Evolutionary conservation across 805 yeast species (phyloP).

Genomic region (Saccharomycopsis javanensis): DNA sequence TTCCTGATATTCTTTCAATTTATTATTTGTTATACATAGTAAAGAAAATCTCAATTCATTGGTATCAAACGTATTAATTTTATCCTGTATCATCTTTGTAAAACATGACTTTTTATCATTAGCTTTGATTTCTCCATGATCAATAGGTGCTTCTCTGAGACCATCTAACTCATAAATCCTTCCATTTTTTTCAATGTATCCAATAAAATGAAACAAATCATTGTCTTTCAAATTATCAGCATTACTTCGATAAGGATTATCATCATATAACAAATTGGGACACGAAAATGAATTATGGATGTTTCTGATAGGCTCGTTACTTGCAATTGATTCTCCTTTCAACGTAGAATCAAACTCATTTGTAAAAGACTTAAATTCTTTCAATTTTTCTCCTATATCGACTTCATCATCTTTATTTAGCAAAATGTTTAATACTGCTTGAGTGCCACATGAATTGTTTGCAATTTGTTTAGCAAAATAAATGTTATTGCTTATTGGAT

Average conservation of each 20-base stretch:
- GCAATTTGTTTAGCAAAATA: conserved; percentile 58
- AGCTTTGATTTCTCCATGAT: conserved; percentile 36
- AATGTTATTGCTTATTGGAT: conserved; percentile 27
- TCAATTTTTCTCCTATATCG: conserved; percentile 40
- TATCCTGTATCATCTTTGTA: conserved; percentile 35
- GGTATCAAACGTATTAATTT: conserved; percentile 37
- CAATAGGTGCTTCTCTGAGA: conserved; percentile 43
- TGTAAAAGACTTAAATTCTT: conserved; percentile 40
- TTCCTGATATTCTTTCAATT: conserved; percentile 30
- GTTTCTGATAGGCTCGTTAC: conserved; percentile 44
- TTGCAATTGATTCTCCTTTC: conserved; percentile 52
- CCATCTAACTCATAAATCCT: conserved; percentile 56
- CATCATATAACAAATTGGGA: conserved; percentile 41
- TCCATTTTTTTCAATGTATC: conserved; percentile 37
- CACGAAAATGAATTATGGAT: conserved; percentile 55
- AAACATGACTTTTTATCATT: conserved; percentile 35
- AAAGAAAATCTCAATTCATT: conserved; percentile 49
- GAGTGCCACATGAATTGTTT: conserved; percentile 68
- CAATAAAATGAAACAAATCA: conserved; percentile 52
- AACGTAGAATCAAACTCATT: conserved; percentile 44
- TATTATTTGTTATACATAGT: conserved; percentile 43
- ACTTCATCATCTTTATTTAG: conserved; percentile 34
- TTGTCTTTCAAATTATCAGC: conserved; percentile 33
- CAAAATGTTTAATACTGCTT: conserved; percentile 51
- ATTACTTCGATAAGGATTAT: conserved; percentile 15